Conservation (phyloP, 177 flowering plant species). For the Vitis hybrid region DNA sequence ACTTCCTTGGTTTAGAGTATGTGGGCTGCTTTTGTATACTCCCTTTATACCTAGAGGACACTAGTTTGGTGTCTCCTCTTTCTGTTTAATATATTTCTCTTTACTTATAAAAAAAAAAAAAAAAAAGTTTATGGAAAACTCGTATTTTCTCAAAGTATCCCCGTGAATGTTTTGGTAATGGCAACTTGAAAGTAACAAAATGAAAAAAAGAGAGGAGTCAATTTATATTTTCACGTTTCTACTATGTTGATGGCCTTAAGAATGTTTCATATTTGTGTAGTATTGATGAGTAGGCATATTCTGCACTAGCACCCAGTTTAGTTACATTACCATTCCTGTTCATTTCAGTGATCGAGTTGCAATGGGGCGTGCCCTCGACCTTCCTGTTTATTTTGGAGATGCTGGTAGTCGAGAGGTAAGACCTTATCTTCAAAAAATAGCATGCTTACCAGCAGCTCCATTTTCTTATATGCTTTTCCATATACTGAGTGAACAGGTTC, state of each 20-base stretch:
- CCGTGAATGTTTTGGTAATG: not conserved
- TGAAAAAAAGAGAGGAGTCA: not conserved
- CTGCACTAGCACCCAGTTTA: not conserved
- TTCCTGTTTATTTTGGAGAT: slow-evolving; percentile 99
- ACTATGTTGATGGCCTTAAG: not conserved
- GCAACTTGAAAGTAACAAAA: not conserved
- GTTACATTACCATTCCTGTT: slow-evolving; percentile 1
- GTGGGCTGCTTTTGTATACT: too few relatives aligned
- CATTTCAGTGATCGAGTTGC: slow-evolving; percentile 89
- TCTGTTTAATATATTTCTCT: too few relatives aligned
- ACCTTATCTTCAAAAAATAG: not conserved
- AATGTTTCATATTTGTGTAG: not conserved
- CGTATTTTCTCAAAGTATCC: not conserved
- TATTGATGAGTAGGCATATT: slow-evolving; percentile 1
- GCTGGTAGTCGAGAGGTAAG: slow-evolving; percentile 98
- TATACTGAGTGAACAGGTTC: slow-evolving; percentile 54
- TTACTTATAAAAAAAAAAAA: too few relatives aligned
- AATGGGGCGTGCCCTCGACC: slow-evolving; percentile 90
- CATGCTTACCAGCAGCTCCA: not conserved
- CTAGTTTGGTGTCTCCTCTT: too few relatives aligned
- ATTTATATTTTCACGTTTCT: not conserved
- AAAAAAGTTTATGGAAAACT: too few relatives aligned
- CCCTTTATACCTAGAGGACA: too few relatives aligned
- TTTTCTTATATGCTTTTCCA: slow-evolving; percentile 17
- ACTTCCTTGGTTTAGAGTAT: too few relatives aligned